Conservation (phyloP, 208 protist genomes). For the Blechomonas ayalai region DNA sequence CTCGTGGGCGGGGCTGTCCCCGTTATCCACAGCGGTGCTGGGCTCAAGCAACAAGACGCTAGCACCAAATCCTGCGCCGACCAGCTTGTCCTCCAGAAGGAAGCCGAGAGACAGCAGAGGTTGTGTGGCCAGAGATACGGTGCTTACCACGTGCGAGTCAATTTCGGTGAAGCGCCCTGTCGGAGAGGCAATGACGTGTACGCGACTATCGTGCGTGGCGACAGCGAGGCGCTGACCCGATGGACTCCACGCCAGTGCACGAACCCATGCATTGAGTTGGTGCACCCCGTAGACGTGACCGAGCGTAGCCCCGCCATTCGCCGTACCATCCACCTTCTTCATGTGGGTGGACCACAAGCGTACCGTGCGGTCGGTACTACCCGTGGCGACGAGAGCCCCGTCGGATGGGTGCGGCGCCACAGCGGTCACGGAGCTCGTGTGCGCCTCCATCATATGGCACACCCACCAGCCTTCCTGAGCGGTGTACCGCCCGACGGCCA, state of each 20-base stretch:
- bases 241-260: conserved; percentile 18
- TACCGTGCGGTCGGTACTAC: conserved; percentile 32
- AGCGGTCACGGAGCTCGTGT: conserved; percentile 19
- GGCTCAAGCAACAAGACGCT: conserved; percentile 19
- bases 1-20: no score
- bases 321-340: conserved; percentile 32
- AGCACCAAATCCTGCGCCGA: conserved; percentile 25
- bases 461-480: conserved; percentile 43
- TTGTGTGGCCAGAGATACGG: conserved; percentile 13
- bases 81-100: conserved; percentile 16
- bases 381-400: conserved; percentile 31
- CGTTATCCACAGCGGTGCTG: no score
- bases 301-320: conserved; percentile 5
- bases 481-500: conserved; percentile 58
- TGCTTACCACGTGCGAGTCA: neutral
- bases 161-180: neutral
- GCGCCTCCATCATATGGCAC: conserved; percentile 23
- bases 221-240: conserved; percentile 15
- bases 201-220: conserved; percentile 25
- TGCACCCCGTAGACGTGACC: conserved; percentile 16
- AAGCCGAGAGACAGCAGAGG: conserved; percentile 11
- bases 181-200: conserved; percentile 10
- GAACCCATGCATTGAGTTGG: conserved; percentile 19
- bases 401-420: conserved; percentile 42
- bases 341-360: conserved; percentile 36